Evolutionary conservation across 805 yeast species (phyloP), one percentile per base, ranked within the genome.

Genomic region (Candida hispaniensis): DNA sequence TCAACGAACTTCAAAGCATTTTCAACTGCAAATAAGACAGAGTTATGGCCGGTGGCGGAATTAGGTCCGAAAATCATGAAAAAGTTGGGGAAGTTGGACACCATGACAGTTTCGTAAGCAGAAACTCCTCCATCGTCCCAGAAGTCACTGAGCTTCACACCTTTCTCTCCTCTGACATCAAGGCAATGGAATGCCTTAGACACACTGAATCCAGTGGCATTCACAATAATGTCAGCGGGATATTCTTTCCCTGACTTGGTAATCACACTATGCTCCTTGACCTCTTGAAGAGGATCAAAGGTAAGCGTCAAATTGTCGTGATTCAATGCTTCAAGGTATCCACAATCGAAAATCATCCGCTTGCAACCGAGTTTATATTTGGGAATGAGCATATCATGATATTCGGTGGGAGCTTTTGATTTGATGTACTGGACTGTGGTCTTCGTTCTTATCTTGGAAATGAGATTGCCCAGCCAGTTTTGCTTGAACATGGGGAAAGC

Each of bases 31-130:
- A 43, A 30, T 5, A 43, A 17, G 12, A 42, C 41, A 13, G 41
- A 32, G 27, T 42, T 39, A 17, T 43, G 46, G 4, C 46, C 46
- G 2, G 46, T 42, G n/a, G 43, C 43, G 11, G 38, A 24, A 22
- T 43, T 43, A 17, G 46, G 46, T 2, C 46, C 46, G 12, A 32
- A 26, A n/a, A 42, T 12, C 18, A 41, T 14, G 14, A 43, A 43
- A 9, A 32, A 14, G 27, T 43, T 43, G 11, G 46, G 46, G 25
- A 36, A 42, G 20, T 40, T 42, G 15, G 40, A 23, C 4, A 43
- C 41, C n/a, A 42, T 36, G 4, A 34, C 30, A 9, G 44, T 41
- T 8, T 43, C 42, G 25, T 43, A 43, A 4, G 45, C 45, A 2
- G 45, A 30, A 7, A 28, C 26, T 8, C 45, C 41, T 8, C 39